Conservation (phyloP, 805 yeast genomes). For the Starmera quercuum region DNA sequence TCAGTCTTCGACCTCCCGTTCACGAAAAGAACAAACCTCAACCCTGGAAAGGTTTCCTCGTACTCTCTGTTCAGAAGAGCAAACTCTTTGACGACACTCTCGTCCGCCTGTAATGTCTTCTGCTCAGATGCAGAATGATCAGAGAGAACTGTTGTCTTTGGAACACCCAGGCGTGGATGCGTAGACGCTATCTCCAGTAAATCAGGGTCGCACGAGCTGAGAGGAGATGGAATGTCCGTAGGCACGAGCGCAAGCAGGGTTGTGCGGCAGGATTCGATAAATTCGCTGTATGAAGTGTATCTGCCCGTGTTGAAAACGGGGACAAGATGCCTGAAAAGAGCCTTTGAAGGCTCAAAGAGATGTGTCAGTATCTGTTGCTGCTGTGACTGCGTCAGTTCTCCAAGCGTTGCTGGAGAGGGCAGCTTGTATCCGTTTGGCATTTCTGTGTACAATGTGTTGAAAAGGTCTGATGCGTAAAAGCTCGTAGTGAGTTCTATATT, state of each 20-base stretch:
- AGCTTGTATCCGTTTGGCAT: too few relatives aligned
- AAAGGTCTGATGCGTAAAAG: too few relatives aligned
- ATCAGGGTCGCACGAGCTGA: background rate
- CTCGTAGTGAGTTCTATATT: too few relatives aligned
- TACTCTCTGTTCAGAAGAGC: slow-evolving; percentile 49
- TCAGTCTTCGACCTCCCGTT: slow-evolving; percentile 67
- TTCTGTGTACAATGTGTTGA: too few relatives aligned
- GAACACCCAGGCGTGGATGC: slow-evolving; percentile 83
- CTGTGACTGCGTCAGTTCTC: background rate
- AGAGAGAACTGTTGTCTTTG: slow-evolving; percentile 40
- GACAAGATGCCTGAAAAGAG: slow-evolving; percentile 28
- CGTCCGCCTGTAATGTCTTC: slow-evolving; percentile 46
- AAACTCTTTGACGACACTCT: slow-evolving; percentile 41
- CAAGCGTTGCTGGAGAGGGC: background rate
- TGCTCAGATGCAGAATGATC: slow-evolving; percentile 69
- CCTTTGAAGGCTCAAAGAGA: slow-evolving; percentile 59
- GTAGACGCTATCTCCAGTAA: slow-evolving; percentile 63
- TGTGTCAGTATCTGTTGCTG: slow-evolving; percentile 15
- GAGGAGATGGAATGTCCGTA: too few relatives aligned
- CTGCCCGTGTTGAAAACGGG: slow-evolving; percentile 16
- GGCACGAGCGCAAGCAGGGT: background rate
- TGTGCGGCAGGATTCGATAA: background rate
- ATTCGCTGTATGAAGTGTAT: background rate
- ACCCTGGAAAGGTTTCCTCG: slow-evolving; percentile 59
- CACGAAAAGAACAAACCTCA: slow-evolving; percentile 83